Evolutionary conservation across 495 filamentous ascomycete genomes (phyloP), one percentile per base, ranked within the genome.

Genomic region (Lasiosphaeria ovina): DNA sequence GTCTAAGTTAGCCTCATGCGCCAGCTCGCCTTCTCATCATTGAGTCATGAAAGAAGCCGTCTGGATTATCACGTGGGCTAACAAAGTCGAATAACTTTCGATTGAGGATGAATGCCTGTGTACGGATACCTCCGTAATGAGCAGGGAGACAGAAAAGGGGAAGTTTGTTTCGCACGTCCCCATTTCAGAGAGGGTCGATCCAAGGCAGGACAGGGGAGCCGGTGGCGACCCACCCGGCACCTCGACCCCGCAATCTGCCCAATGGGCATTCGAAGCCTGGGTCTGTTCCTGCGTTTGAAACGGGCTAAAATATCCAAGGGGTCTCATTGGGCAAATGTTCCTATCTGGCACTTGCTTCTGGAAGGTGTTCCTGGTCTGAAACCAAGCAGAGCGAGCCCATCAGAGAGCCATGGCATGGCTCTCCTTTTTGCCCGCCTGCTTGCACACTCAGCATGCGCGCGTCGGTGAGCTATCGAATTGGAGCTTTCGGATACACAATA

Each of bases 261-360:
- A 53, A 31, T 57, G 3, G 33, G 62, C 34, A 52, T 57, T 35
- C 40, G 11, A 32, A 33, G 11, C 24, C 33, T 3, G 58, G 10
- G 58, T 65, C 54, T 66, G 72, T 68, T 69, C 64, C 64, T 69
- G 71, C 70, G 63, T 60, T 61, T 73, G 68, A 73, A 72, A 72
- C 70, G 61, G 40, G 63, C 67, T 62, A 70, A 53, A 36, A 44
- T 34, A 49, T 58, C n/a, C 35, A 32, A 32, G 45, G 35, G 42
- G 32, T 11, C 34, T 52, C 53, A 68, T 69, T 70, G 67, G 69
- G 3, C 49, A n/a, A 40, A 24, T 61, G 55, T 64, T 69, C 49
- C 50, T 24, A 31, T 53, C 55, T 57, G 58, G 59, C 44, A 34
- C 35, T 38, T 62, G 57, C 63, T 67, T 64, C 53, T 59, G 16